Base-by-base conservation (phyloP, 257 asterid genomes). In the Vinca minor region DNA sequence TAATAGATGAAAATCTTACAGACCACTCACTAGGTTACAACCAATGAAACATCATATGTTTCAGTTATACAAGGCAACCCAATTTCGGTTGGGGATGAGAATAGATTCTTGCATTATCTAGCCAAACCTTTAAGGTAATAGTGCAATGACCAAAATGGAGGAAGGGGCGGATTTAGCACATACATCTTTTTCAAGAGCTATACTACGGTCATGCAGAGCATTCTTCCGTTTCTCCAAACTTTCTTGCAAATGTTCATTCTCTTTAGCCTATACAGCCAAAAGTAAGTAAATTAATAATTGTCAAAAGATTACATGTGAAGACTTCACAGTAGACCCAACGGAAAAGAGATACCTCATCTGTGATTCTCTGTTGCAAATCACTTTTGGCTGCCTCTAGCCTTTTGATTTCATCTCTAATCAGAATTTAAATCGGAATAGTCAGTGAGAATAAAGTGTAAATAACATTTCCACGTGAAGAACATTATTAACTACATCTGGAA, bases 151-250 rank as follows among this genome's bases (percentile, higher is more conserved):
- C 35, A 46, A 29, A 14, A 20, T 32, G 46, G 6, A 29, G 25
- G n/a, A n/a, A n/a, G n/a, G n/a, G n/a, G n/a, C n/a, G n/a, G 13
- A 59, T 23, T 38, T 62, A 55, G 62, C 41, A 77, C 79, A 68
- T 83, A 93, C 99, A 59, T 93, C 96, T 73, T 85, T 85, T 81
- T 89, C 94, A 66, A 93, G 97, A 78, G 78, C 85, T 61, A 80
- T 62, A 58, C 94, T 95, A n/a, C 82, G 87, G 71, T 82, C 87
- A 53, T 70, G 85, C 82, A 89, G 68, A 64, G 85, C 81, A 74
- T 69, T 79, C 87, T 86, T 93, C 72, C 85, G 78, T 53, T 61
- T 77, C 77, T 80, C 87, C 66, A 93, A 72, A 73, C 78, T 69
- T 64, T 84, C 89, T 78, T 76, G 84, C 73, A 93, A 68, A 68